A percentile compares a stretch with the other conserved stretches of the same genome.
Conservation (phyloP, 768 basidiomycete species). For the Termitomyces sp. region DNA sequence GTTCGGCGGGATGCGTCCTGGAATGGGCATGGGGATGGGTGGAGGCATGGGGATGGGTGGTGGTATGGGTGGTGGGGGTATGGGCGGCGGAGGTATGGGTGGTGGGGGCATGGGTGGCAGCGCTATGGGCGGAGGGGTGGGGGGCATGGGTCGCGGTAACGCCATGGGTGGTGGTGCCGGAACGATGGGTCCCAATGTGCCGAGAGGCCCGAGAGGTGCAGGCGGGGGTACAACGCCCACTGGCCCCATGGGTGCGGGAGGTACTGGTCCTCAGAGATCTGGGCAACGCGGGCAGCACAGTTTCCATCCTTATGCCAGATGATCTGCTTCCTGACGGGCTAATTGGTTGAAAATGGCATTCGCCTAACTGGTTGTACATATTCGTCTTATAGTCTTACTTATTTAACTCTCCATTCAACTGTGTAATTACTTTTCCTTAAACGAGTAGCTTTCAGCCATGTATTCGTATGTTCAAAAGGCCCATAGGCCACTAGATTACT, state of each 20-base stretch:
- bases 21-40: conserved; percentile 35
- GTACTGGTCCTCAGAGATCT: conserved; percentile 67
- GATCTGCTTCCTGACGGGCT: conserved; percentile 3
- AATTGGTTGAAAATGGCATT: not conserved
- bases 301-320: conserved; percentile 84
- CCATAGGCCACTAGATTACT: not conserved
- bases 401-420: conserved; percentile 6
- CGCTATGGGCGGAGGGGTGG: conserved; percentile 35
- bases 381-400: conserved; percentile 15
- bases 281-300: conserved; percentile 75
- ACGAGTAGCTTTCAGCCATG: not conserved
- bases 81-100: conserved; percentile 35
- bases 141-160: conserved; percentile 33
- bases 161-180: conserved; percentile 38
- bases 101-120: conserved; percentile 32
- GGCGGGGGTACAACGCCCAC: conserved; percentile 41
- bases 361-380: conserved; percentile 8
- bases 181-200: conserved; percentile 55
- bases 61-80: conserved; percentile 28
- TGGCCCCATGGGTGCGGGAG: conserved; percentile 43
- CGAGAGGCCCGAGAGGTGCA: conserved; percentile 62
- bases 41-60: conserved; percentile 40
- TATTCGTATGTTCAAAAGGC: not conserved
- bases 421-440: conserved; percentile 1
- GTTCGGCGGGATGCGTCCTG: conserved; percentile 20